phyloP scores from a whole-genome alignment of 257 asterid genomes.

The Salvia miltiorrhiza region DNA sequence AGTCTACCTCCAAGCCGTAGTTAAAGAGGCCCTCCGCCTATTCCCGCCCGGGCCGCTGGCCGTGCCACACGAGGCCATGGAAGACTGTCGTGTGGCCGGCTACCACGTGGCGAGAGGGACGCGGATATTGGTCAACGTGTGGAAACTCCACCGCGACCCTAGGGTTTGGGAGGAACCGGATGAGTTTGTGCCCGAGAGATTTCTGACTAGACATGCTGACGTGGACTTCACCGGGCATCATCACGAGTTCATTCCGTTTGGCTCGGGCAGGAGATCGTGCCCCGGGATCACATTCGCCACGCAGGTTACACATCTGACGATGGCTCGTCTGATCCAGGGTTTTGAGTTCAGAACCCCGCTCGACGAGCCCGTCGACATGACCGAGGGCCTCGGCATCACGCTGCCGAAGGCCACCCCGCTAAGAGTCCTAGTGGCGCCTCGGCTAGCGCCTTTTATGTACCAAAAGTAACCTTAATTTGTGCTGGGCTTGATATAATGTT shows the following conservation, averaged over 20 bases:
- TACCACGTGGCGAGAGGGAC: constrained; percentile 39
- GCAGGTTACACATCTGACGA: constrained; percentile 39
- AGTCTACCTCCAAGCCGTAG: constrained; percentile 43
- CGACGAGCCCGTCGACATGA: constrained; percentile 40
- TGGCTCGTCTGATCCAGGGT: constrained; percentile 54
- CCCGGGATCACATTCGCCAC: constrained; percentile 43
- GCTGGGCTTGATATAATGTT: no score
- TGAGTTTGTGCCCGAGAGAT: constrained; percentile 45
- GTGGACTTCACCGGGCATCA: constrained; percentile 39
- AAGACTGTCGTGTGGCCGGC: constrained; percentile 39
- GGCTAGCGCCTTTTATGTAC: constrained; percentile 2
- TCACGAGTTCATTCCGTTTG: constrained; percentile 55
- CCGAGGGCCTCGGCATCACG: constrained; percentile 41
- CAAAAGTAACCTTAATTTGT: not conserved
- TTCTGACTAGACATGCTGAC: constrained; percentile 32
- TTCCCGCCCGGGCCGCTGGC: constrained; percentile 50
- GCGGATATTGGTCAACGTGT: constrained; percentile 31
- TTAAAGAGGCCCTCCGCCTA: constrained; percentile 49
- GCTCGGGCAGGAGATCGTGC: constrained; percentile 51
- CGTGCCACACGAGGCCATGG: constrained; percentile 39
- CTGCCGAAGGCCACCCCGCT: constrained; percentile 43
- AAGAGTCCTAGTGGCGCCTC: constrained; percentile 32
- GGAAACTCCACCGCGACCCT: constrained; percentile 59
- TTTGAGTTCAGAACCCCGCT: constrained; percentile 30
- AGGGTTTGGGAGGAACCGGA: constrained; percentile 44